Evolutionary conservation across 768 basidiomycete genomes (phyloP), one percentile per base, ranked within the genome.

Genomic region (Lactarius deliciosus): DNA sequence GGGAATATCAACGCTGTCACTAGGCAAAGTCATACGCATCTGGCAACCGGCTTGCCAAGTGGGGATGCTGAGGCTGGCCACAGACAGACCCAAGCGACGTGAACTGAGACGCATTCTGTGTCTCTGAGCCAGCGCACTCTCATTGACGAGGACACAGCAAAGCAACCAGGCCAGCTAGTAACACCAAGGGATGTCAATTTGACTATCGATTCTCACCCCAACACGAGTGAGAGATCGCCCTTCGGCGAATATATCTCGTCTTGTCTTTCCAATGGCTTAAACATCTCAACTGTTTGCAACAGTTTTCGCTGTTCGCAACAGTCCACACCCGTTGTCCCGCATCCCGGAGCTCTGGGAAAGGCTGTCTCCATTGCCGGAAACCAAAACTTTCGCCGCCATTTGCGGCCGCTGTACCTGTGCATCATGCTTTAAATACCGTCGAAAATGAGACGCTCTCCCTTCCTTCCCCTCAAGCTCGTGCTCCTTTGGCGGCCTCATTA

Each of bases 161-260:
- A 5, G 45, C 45, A 11, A 20, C 10, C n/a, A 47, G 45, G 36
- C 36, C 45, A 22, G n/a, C n/a, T 47, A 3, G n/a, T 7, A 22
- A 47, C 10, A 9, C 11, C n/a, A 40, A 2, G 0, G 5, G 16
- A 5, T 18, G 40, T 41, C 40, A 18, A 3, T 41, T 18, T 7
- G 16, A 18, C 40, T 18, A 6, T 5, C 16, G 38, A 40, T 40
- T 40, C 38, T 45, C 43, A 18, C 43, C 18, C 18, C 41, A 43
- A 43, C 41, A 45, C 43, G 43, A 45, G 45, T 47, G 45, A 47
- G n/a, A 13, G 47, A 50, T 50, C 22, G 22, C 15, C 56, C 15
- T 32, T 9, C 22, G 56, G 56, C 56, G 32, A 57, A 57, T 57
- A 34, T 57, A 32, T 20, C 56, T 57, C 56, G 8, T n/a, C 22